Percentiles rank a stretch among this genome's conserved stretches.
Evolutionary conservation across 768 basidiomycete genomes (phyloP).

Genomic region (Hypholoma sublateritium): DNA sequence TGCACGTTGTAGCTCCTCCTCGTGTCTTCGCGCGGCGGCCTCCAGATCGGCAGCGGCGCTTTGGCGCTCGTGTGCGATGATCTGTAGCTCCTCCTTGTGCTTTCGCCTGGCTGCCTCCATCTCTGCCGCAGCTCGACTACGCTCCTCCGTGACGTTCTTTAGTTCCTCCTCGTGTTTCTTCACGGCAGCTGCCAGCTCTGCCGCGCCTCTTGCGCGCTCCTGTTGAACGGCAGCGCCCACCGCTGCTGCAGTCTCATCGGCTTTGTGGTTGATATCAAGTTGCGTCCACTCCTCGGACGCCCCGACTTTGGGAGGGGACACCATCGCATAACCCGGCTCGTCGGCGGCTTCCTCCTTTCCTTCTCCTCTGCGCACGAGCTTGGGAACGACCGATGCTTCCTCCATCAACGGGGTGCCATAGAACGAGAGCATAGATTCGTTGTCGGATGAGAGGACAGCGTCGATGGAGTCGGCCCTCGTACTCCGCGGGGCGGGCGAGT

Average conservation of each 20-base stretch:
- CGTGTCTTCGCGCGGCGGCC: not conserved
- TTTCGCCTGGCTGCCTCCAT: not conserved
- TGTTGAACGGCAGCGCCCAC: not conserved
- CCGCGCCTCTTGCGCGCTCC: not conserved
- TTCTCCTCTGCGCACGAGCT: not conserved
- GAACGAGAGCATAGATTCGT: not conserved
- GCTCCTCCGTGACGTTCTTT: not conserved
- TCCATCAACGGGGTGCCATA: conserved; percentile 2
- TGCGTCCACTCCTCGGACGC: conserved; percentile 1
- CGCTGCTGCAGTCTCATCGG: not conserved
- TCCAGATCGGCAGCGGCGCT: not conserved
- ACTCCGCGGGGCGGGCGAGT: not conserved
- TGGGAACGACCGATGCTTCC: not conserved
- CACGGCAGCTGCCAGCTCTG: not conserved
- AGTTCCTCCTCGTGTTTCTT: not conserved
- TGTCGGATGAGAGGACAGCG: conserved; percentile 2
- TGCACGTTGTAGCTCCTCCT: not conserved
- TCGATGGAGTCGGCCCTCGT: not conserved
- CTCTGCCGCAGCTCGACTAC: not conserved
- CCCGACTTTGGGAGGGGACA: conserved; percentile 7
- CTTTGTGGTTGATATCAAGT: not conserved
- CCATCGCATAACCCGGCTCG: conserved; percentile 14
- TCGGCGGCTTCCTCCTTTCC: conserved; percentile 3
- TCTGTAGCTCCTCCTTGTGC: not conserved
- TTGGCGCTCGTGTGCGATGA: not conserved